Conservation (phyloP, 2,329 filamentous ascomycete genomes). For the Epichloe coenophiala region DNA sequence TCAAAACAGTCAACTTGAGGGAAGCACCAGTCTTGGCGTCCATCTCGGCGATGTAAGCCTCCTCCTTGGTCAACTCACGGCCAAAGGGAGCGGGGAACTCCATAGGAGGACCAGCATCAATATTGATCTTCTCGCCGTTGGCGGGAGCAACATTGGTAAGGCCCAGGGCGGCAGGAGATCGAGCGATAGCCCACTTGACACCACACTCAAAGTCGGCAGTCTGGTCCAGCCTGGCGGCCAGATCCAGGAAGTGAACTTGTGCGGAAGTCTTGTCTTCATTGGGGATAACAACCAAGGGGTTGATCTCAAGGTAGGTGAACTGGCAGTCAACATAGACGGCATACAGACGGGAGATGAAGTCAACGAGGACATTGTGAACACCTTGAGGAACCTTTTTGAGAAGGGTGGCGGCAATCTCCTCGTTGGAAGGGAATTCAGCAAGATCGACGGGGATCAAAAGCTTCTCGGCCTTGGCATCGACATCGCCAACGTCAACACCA, state of each 20-base stretch:
- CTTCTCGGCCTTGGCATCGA: constrained; percentile 98
- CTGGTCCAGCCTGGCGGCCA: constrained; percentile 97
- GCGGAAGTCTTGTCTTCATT: constrained; percentile 86
- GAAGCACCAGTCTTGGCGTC: constrained; percentile 99
- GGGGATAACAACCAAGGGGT: constrained; percentile 95
- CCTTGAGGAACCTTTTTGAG: constrained; percentile 90
- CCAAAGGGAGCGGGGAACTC: constrained; percentile 98
- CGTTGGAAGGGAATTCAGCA: constrained; percentile 86
- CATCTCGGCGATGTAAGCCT: constrained; percentile 97
- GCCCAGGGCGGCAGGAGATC: constrained; percentile 78
- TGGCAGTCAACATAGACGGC: constrained; percentile 99
- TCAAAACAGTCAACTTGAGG: constrained; percentile 94
- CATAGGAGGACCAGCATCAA: constrained; percentile 95
- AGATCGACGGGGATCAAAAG: constrained; percentile 94
- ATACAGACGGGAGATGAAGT: constrained; percentile 97
- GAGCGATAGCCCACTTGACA: constrained; percentile 96
- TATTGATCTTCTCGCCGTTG: constrained; percentile 64
- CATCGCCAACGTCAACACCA: constrained; percentile 98
- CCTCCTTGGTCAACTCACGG: constrained; percentile 96
- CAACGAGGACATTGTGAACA: constrained; percentile 93
- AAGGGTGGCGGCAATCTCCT: constrained; percentile 72
- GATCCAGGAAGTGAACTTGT: constrained; percentile 92
- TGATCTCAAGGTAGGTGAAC: constrained; percentile 99
- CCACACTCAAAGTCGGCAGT: constrained; percentile 99
- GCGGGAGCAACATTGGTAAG: constrained; percentile 52